A percentile compares a stretch with the other conserved stretches of the same genome.
These are phyloP conservation scores for Emydomyces testavorans DNA, from an alignment of 2,329 filamentous ascomycete genomes.

Conservation along the genomic window DNA sequence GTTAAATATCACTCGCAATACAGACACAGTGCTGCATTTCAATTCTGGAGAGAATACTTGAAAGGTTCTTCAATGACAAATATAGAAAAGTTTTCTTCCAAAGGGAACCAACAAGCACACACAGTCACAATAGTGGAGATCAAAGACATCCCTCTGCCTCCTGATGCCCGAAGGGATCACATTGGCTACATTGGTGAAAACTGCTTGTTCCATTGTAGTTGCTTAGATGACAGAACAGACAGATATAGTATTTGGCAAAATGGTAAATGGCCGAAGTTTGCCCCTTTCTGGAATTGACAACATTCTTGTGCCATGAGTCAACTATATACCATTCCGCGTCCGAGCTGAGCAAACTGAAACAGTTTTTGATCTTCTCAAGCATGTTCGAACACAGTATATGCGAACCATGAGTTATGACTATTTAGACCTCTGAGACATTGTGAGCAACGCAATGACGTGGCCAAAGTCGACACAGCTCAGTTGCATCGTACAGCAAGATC, in stretches of 20 bases:
- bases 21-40: constrained; percentile 24
- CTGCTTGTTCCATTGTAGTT: constrained; percentile 48
- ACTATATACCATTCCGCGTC: constrained; percentile 49
- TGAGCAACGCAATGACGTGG: background rate
- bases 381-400: constrained; percentile 41
- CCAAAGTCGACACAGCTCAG: background rate
- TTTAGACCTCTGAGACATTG: constrained; percentile 5
- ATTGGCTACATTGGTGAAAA: constrained; percentile 47
- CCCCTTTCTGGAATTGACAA: constrained; percentile 39
- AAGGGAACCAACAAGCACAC: background rate
- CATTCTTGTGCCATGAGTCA: constrained; percentile 49
- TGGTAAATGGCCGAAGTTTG: constrained; percentile 48
- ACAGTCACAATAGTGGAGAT: background rate
- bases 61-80: constrained; percentile 37
- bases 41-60: constrained; percentile 48
- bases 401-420: background rate
- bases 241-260: constrained; percentile 50
- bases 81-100: background rate
- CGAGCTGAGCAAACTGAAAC: constrained; percentile 37
- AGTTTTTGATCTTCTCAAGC: constrained; percentile 35
- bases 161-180: constrained; percentile 39
- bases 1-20: background rate
- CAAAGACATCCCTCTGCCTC: background rate
- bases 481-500: background rate
- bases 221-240: constrained; percentile 35